Percentiles rank a stretch among this genome's conserved stretches.
These are phyloP conservation scores for Euphorbia celastroides DNA, from an alignment of 441 rosid species.

Conservation along the genomic window DNA sequence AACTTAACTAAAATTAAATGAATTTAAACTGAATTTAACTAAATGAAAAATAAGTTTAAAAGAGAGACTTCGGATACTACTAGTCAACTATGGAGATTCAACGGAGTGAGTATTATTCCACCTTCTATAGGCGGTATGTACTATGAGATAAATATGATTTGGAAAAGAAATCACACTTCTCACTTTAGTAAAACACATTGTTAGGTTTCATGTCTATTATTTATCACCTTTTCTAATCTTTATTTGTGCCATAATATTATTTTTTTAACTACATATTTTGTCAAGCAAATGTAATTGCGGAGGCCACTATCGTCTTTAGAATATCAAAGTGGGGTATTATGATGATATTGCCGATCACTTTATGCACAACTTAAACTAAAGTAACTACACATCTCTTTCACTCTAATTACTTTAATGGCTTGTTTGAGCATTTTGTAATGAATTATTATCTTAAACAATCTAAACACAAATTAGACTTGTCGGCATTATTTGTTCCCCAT, in stretches of 20 bases:
- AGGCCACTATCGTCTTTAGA: conserved; percentile 11
- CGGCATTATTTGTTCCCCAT: conserved; percentile 4
- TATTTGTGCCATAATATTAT: neutral
- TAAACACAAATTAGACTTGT: conserved; percentile 7
- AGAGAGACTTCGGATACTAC: too few relatives aligned
- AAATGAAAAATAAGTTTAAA: too few relatives aligned
- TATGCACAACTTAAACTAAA: neutral
- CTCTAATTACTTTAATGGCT: conserved; percentile 9
- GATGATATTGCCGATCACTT: neutral
- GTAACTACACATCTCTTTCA: neutral
- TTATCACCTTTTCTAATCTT: neutral
- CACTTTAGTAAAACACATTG: too few relatives aligned
- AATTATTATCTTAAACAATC: neutral
- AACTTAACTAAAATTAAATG: too few relatives aligned
- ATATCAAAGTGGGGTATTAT: conserved; percentile 23
- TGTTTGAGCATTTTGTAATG: conserved; percentile 5
- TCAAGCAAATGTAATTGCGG: neutral
- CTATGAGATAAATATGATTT: too few relatives aligned
- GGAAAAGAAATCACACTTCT: too few relatives aligned
- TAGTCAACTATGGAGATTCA: too few relatives aligned
- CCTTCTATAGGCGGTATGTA: too few relatives aligned
- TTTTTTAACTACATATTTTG: neutral
- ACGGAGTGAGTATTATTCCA: too few relatives aligned
- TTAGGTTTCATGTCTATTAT: too few relatives aligned
- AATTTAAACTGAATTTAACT: too few relatives aligned